A percentile compares a stretch with the other conserved stretches of the same genome.
phyloP scores from a whole-genome alignment of 2,329 filamentous ascomycete genomes.

The Lecanicillium sp. region DNA sequence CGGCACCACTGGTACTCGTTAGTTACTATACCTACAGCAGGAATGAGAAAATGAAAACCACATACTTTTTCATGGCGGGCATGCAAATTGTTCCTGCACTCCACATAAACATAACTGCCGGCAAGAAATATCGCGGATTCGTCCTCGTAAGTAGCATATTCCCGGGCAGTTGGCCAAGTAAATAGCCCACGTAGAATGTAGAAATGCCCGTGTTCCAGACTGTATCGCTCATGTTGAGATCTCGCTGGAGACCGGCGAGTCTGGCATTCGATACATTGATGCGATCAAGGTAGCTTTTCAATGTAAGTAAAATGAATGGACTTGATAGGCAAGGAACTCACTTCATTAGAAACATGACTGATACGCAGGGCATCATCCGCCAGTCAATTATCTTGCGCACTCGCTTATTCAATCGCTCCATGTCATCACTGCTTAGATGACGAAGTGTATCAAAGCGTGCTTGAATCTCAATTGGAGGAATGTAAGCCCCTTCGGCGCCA shows the following conservation, averaged over 20 bases:
- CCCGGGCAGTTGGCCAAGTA: slow-evolving; percentile 33
- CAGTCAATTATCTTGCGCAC: slow-evolving; percentile 22
- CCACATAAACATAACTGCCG: slow-evolving; percentile 31
- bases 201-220: slow-evolving; percentile 30
- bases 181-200: slow-evolving; percentile 35
- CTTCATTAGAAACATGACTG: slow-evolving; percentile 21
- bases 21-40: background rate
- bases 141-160: slow-evolving; percentile 33
- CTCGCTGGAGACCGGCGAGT: slow-evolving; percentile 24
- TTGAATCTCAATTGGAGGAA: slow-evolving; percentile 14
- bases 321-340: slow-evolving; percentile 4
- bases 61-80: slow-evolving; percentile 27
- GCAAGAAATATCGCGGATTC: slow-evolving; percentile 25
- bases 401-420: slow-evolving; percentile 17
- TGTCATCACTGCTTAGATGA: slow-evolving; percentile 13
- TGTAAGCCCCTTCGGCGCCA: slow-evolving; percentile 4
- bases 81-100: slow-evolving; percentile 32
- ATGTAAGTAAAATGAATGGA: background rate
- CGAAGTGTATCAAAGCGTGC: slow-evolving; percentile 15
- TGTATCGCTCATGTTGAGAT: slow-evolving; percentile 23
- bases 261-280: slow-evolving; percentile 38
- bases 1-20: slow-evolving; percentile 11
- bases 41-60: background rate
- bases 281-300: slow-evolving; percentile 36
- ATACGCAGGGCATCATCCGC: slow-evolving; percentile 20